Conservation (phyloP, 352 stramenopile species). For the Lagenidium giganteum region DNA sequence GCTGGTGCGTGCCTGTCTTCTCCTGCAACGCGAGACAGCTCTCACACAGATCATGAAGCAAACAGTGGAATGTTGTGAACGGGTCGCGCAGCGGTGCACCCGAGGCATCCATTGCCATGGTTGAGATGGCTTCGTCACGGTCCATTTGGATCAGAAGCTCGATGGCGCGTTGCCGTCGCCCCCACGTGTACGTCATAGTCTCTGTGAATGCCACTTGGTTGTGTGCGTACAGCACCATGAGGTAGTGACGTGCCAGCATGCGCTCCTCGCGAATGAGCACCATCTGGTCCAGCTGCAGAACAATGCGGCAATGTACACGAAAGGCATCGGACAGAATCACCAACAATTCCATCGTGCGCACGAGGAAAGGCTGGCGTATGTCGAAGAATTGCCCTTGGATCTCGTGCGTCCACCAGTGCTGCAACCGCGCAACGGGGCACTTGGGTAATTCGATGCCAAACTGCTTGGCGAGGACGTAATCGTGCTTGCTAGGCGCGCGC, state of each 20-base stretch:
- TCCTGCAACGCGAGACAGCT: conserved; percentile 27
- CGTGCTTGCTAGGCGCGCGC: conserved; percentile 16
- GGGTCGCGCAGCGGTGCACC: conserved; percentile 1
- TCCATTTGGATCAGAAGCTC: conserved; percentile 15
- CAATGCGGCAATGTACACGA: conserved; percentile 19
- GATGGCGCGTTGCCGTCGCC: conserved; percentile 21
- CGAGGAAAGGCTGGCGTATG: conserved; percentile 23
- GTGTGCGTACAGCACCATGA: conserved; percentile 24
- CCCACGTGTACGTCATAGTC: conserved; percentile 21
- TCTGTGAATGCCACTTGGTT: conserved; percentile 19
- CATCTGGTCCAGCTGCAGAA: conserved; percentile 18
- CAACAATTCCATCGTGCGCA: conserved; percentile 25
- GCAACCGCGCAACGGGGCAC: too few species aligned
- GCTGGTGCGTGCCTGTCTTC: background rate
- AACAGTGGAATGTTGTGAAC: conserved; percentile 41
- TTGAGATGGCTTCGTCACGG: conserved; percentile 11
- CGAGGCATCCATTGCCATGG: background rate
- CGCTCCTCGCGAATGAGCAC: conserved; percentile 24
- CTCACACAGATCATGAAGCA: conserved; percentile 43
- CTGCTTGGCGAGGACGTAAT: conserved; percentile 27
- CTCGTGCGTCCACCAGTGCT: background rate
- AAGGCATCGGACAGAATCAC: conserved; percentile 25
- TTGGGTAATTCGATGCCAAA: too few species aligned
- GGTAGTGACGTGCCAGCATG: conserved; percentile 29
- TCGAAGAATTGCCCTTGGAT: conserved; percentile 25